Evolutionary conservation across 164 flowering plant genomes (phyloP).

Genomic region (Pachysandra terminalis): DNA sequence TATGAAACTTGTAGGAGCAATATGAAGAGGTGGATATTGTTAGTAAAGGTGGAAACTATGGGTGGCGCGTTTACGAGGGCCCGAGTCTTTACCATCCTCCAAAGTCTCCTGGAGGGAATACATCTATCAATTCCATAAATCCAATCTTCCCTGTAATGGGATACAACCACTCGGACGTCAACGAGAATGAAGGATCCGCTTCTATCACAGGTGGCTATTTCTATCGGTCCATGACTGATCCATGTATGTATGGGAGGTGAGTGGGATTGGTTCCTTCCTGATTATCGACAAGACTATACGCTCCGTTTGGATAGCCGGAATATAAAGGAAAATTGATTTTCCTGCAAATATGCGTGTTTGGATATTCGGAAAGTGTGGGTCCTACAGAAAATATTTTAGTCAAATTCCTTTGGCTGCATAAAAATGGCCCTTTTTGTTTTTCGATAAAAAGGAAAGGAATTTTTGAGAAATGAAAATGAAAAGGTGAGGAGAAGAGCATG

Average conservation of each 20-base stretch:
- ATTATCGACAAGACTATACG: neutral
- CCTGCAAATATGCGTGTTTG: too few species aligned
- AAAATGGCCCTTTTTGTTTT: too few species aligned
- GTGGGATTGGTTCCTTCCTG: conserved; percentile 7
- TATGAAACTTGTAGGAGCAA: conserved; percentile 40
- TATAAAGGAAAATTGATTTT: too few species aligned
- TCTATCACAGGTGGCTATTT: conserved; percentile 82
- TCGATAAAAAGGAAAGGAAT: too few species aligned
- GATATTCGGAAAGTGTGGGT: too few species aligned
- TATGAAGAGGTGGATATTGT: conserved; percentile 86
- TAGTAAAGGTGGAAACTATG: conserved; percentile 83
- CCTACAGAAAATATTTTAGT: too few species aligned
- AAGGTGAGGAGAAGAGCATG: too few species aligned
- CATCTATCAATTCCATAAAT: conserved; percentile 42
- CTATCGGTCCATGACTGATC: conserved; percentile 74
- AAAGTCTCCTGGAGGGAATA: conserved; percentile 57
- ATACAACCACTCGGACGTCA: conserved; percentile 61
- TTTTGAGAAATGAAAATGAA: too few species aligned
- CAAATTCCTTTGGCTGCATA: too few species aligned
- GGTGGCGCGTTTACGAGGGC: conserved; percentile 90
- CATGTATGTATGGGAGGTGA: conserved; percentile 87
- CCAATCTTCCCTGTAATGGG: conserved; percentile 80
- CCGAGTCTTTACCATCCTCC: conserved; percentile 35
- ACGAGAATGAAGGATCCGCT: conserved; percentile 64
- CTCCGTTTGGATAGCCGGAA: too few species aligned